phyloP scores from a whole-genome alignment of 306 rosid species.

The Myrica gale region DNA sequence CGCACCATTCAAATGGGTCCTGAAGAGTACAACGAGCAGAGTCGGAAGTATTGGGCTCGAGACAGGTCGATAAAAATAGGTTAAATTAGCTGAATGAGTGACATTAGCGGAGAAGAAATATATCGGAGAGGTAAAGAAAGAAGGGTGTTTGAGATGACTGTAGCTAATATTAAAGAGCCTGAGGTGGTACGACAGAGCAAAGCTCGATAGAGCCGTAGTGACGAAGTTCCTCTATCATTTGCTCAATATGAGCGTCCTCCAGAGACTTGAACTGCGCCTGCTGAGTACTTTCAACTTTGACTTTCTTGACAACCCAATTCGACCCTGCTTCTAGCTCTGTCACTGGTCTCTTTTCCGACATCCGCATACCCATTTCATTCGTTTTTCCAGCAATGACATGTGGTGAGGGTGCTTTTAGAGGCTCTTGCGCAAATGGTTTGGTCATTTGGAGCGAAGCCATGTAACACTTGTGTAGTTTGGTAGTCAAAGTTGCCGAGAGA shows the following conservation, averaged over 20 bases:
- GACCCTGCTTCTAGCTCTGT: slow-evolving; percentile 34
- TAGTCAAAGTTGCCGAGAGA: slow-evolving; percentile 83
- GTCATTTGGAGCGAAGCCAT: slow-evolving; percentile 87
- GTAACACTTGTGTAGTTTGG: slow-evolving; percentile 80
- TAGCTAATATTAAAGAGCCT: slow-evolving; percentile 11
- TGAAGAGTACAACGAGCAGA: neutral
- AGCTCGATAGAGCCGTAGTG: slow-evolving; percentile 82
- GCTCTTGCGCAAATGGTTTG: slow-evolving; percentile 42
- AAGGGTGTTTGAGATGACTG: neutral
- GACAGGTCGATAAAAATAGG: neutral
- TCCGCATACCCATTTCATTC: slow-evolving; percentile 11
- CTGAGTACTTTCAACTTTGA: slow-evolving; percentile 50
- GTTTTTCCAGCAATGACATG: slow-evolving; percentile 16
- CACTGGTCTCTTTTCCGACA: slow-evolving; percentile 35
- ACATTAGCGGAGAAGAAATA: slow-evolving; percentile 9
- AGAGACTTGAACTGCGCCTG: slow-evolving; percentile 46
- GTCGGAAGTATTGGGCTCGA: neutral
- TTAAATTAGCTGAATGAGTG: slow-evolving; percentile 8
- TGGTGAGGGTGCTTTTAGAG: slow-evolving; percentile 36
- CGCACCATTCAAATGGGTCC: neutral
- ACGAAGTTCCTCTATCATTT: slow-evolving; percentile 86
- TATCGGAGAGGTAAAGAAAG: neutral
- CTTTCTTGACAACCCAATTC: slow-evolving; percentile 50
- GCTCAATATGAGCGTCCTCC: slow-evolving; percentile 84
- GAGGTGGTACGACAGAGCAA: slow-evolving; percentile 45